phyloP scores from a whole-genome alignment of 257 asterid genomes.

The Solanum sejunctum region DNA sequence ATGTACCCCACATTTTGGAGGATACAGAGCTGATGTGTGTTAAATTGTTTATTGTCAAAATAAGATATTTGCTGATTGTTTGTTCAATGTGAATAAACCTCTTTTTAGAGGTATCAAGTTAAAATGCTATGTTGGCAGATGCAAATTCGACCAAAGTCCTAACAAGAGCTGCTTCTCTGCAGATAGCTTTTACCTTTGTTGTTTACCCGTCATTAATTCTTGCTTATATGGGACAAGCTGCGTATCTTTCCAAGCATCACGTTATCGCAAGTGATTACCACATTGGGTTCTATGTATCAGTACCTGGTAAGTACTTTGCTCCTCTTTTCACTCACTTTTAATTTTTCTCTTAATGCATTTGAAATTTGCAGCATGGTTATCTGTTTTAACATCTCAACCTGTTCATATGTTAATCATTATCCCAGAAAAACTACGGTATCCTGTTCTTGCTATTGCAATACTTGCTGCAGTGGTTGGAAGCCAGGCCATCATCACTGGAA shows the following conservation, averaged over 20 bases:
- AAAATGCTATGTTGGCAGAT: not conserved
- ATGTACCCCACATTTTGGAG: not conserved
- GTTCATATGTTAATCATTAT: not conserved
- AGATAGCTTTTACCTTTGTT: conserved; percentile 81
- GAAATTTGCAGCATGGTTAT: not conserved
- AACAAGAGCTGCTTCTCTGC: conserved; percentile 5
- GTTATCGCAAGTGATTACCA: conserved; percentile 47
- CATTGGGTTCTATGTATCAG: conserved; percentile 86
- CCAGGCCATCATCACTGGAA: conserved; percentile 91
- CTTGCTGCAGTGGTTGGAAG: conserved; percentile 98
- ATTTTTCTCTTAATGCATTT: not conserved
- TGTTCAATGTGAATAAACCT: not conserved
- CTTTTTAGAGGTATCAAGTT: not conserved
- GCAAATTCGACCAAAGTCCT: not conserved
- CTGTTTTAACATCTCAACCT: not conserved
- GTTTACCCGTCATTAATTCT: conserved; percentile 91
- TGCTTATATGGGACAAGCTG: conserved; percentile 99
- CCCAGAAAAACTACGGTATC: conserved; percentile 74
- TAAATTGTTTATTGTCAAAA: not conserved
- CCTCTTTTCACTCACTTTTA: not conserved
- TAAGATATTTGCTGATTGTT: not conserved
- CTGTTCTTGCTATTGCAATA: conserved; percentile 90
- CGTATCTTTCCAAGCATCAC: conserved; percentile 90
- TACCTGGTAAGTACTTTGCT: conserved; percentile 46
- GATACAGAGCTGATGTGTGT: not conserved